Conservation (phyloP, 2,329 filamentous ascomycete genomes). For the Colletotrichum cereale region DNA sequence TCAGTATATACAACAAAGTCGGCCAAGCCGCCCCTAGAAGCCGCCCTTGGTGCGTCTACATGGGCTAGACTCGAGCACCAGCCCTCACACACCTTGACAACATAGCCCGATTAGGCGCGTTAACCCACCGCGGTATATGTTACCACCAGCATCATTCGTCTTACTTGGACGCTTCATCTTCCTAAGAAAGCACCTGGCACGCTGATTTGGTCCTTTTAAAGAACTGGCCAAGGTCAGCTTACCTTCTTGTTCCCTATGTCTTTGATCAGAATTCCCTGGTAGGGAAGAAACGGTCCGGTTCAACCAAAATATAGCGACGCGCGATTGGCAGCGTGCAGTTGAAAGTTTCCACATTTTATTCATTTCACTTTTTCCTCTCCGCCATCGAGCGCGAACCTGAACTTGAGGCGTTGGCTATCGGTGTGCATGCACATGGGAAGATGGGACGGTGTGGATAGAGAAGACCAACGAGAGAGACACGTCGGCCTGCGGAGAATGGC, state of each 20-base stretch:
- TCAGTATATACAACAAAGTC: neutral
- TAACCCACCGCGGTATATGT: neutral
- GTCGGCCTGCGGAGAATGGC: slow-evolving; percentile 1
- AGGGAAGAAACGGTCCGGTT: neutral
- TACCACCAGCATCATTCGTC: neutral
- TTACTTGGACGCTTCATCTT: neutral
- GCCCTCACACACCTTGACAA: neutral
- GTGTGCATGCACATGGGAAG: slow-evolving; percentile 18
- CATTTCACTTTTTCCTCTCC: neutral
- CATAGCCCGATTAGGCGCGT: neutral
- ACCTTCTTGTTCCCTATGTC: neutral
- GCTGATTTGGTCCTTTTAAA: neutral
- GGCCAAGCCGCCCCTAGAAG: neutral
- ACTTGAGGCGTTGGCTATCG: slow-evolving; percentile 15
- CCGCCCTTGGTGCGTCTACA: neutral
- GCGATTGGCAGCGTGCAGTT: neutral
- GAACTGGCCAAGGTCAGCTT: neutral
- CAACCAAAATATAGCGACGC: neutral
- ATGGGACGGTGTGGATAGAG: slow-evolving; percentile 6
- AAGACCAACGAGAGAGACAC: neutral
- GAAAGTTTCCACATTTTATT: neutral
- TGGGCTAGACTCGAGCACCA: neutral
- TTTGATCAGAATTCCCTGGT: neutral
- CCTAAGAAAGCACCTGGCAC: neutral
- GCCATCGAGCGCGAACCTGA: neutral